Evolutionary conservation across 345 rosid species (phyloP), one percentile per base, ranked within the genome.

Genomic region (Moricandia moricandioides): DNA sequence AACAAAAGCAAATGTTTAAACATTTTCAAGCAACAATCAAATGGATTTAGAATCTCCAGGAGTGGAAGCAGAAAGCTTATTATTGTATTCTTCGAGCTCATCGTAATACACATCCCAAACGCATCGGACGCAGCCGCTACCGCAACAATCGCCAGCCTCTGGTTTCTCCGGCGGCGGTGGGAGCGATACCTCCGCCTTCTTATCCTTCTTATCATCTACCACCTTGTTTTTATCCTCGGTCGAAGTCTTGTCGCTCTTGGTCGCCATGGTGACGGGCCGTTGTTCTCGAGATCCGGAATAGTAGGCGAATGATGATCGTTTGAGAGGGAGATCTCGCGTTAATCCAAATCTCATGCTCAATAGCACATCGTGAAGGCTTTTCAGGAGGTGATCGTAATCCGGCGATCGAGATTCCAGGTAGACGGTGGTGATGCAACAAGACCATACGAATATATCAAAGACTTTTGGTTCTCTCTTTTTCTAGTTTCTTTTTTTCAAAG

Each of bases 101-200:
- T 94, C 97, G 67, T 90, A 90, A 75, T 94, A 90, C 37, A 94
- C 85, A 81, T 94, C 97, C 99, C 99, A 90, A 9, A 94, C 97
- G 86, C 97, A 94, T 67, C 91, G 79, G 8, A 88, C 90, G 83
- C 98, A 94, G 2, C 97, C 98, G 84, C 95, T 88, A 4, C 97
- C 97, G 60, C 99, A 95, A 39, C 99, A 95, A 83, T 95, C 97
- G 6, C 96, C 95, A n/a, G 96, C 86, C 75, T 88, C 90, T 29
- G 98, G 97, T 87, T 88, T 89, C 86, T 94, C 98, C 69, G 96
- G 97, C 58, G 92, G 97, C 21, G 88, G 91, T 0, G 90, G 88
- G 2, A 73, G 71, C 59, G 78, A 33, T 29, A 14, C 37, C 26
- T 66, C 70, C 70, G 51, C 52, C 61, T 72, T 17, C 52, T 13